Evolutionary conservation across 2,329 filamentous ascomycete genomes (phyloP), one percentile per base, ranked within the genome.

Genomic region (Colletotrichum salicis): DNA sequence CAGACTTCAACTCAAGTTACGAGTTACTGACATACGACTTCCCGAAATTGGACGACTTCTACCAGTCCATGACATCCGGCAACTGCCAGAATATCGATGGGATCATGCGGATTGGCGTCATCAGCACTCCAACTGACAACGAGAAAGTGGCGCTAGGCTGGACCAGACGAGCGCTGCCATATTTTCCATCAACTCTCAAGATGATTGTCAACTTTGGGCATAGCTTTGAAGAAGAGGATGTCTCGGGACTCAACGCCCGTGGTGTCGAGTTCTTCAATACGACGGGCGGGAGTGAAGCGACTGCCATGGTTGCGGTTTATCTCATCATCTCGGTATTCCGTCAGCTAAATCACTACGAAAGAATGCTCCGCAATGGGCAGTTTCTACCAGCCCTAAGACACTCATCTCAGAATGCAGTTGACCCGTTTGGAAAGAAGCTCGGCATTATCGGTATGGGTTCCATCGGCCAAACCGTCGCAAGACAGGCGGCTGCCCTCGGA

Each of bases 391-490:
- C 35, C 12, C 41, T 64, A 1, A 41, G 51, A 3, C 58, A 68
- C 0, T 68, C 59, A 1, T 52, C 65, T 0, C 65, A 64, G 5
- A 29, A 22, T 5, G 65, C 65, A 6, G 29, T 51, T 2, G 62
- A 66, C n/a, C 56, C 67, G 4, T 33, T 60, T 22, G 27, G 67
- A 5, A 70, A 59, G 24, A 56, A 45, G 5, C 24, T 70, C 5
- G 62, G 62, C 12, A 51, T 70, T 33, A 37, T 70, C 0, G 67
- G 67, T 24, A 66, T 66, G 67, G 67, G 67, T 11, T 54, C 56
- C 3, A 59, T 70, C 27, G 67, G 67, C 4, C 33, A 45, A n/a
- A 51, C 61, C 8, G 56, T 66, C 22, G 61, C 62, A 0, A 55
- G 56, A 8, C 61, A 65, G 33, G 56, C 57, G 12, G 55, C 56